Evolutionary conservation across 495 filamentous ascomycete genomes (phyloP), one percentile per base, ranked within the genome.

Genomic region (Penicillium riverlandense): DNA sequence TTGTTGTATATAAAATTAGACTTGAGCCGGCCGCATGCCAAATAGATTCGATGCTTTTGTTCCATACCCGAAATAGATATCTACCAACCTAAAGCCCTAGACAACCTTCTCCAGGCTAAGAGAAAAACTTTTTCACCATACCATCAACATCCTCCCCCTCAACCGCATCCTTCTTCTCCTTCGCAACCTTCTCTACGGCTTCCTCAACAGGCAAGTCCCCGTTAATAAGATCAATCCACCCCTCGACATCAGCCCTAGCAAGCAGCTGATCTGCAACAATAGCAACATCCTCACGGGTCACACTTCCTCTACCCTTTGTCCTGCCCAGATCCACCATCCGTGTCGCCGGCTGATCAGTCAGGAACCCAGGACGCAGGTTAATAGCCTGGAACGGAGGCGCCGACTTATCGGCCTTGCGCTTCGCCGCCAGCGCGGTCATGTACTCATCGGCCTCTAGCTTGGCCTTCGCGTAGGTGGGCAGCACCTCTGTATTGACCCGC

Each of bases 361-460:
- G 59, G 4, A 45, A 41, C 0, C 84, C 86, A 0, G 88, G 87
- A 8, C 88, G 75, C 33, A 95, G 61, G 45, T 73, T 71, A 45
- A 91, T 86, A 29, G 76, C 81, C 47, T 77, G 74, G 62, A 86
- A 80, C 2, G 67, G 57, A 11, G 44, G 49, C 35, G 45, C 34
- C 9, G 49, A 45, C 8, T 69, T 69, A 31, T 71, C 58, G 7
- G 62, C 49, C 52, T 71, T 71, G 16, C 68, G 69, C 31, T 62
- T 67, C 6, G 70, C 71, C 12, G 71, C 70, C 38, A 74, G 67
- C 7, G 76, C 72, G 44, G 82, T 84, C 47, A 90, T 66, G 35
- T 72, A 79, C 62, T 88, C 79, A 58, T 95, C 88, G 1, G 85
- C 85, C 10, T 78, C 80, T 4, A 84, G 55, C 61, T 91, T 92